Conservation (phyloP, 805 yeast genomes). For the Komagataella ulmi region DNA sequence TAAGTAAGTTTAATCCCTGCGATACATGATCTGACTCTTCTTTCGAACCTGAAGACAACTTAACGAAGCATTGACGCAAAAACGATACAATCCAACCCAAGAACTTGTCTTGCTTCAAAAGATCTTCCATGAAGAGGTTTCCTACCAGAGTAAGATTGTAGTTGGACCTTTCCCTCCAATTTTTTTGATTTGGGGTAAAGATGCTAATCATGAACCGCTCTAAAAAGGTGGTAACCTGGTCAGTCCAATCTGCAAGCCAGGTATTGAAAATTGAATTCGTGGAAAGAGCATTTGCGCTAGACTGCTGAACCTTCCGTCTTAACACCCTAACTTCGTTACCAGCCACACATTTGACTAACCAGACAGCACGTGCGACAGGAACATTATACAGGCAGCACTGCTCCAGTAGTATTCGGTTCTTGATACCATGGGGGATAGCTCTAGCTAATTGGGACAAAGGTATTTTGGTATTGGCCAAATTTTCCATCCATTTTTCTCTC, state of each 20-base stretch:
- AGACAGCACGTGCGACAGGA: conserved; percentile 72
- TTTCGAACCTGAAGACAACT: background rate
- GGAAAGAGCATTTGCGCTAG: conserved; percentile 6
- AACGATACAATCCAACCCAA: conserved; percentile 50
- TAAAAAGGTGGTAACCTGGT: conserved; percentile 53
- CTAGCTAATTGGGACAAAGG: conserved; percentile 59
- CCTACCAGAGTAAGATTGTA: conserved; percentile 50
- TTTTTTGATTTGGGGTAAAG: conserved; percentile 7
- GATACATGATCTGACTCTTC: background rate
- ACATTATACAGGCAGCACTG: conserved; percentile 53
- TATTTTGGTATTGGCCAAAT: conserved; percentile 53
- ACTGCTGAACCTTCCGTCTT: conserved; percentile 26
- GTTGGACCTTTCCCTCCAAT: conserved; percentile 37
- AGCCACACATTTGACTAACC: conserved; percentile 85
- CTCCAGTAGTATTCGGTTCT: conserved; percentile 62
- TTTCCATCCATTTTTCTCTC: conserved; percentile 75
- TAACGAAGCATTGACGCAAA: conserved; percentile 14
- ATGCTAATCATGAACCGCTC: conserved; percentile 35
- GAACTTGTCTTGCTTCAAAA: conserved; percentile 51
- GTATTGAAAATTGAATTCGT: conserved; percentile 27
- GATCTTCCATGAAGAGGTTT: conserved; percentile 52
- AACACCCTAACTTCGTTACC: conserved; percentile 59
- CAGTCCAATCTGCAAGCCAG: conserved; percentile 87
- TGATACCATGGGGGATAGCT: conserved; percentile 83
- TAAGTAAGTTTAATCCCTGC: conserved; percentile 11